Conservation (phyloP, 2,329 filamentous ascomycete species). For the Pseudocercospora musae region DNA sequence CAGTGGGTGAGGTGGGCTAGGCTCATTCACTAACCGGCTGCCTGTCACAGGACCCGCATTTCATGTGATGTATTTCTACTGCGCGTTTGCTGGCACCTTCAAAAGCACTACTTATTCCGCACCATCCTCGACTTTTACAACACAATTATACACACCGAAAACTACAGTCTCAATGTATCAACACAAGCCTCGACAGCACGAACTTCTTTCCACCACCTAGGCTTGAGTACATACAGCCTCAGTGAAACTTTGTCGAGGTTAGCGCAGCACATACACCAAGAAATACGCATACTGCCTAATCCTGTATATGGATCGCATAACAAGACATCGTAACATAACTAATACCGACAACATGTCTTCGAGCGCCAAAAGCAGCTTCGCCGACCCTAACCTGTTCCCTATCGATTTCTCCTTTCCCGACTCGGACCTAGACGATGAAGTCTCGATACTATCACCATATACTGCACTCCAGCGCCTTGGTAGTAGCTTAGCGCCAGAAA, state of each 20-base stretch:
- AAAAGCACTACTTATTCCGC: neutral
- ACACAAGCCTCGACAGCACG: neutral
- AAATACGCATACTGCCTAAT: neutral
- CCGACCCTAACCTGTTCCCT: neutral
- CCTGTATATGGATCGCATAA: neutral
- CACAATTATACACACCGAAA: neutral
- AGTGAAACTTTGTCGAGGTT: neutral
- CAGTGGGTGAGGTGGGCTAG: neutral
- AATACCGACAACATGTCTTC: neutral
- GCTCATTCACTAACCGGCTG: neutral
- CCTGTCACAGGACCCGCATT: neutral
- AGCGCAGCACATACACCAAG: neutral
- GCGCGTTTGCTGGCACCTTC: neutral
- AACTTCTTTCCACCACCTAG: neutral
- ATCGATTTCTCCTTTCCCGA: neutral
- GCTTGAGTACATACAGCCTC: neutral
- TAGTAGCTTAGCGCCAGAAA: neutral
- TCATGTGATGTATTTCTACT: neutral
- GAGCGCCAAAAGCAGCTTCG: neutral
- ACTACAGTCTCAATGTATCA: neutral
- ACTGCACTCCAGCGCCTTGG: neutral
- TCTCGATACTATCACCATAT: neutral
- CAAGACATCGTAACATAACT: neutral
- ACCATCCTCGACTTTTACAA: neutral
- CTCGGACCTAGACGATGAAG: neutral